phyloP scores from a whole-genome alignment of 2,329 filamentous ascomycete genomes.

The Neonectria sp. region DNA sequence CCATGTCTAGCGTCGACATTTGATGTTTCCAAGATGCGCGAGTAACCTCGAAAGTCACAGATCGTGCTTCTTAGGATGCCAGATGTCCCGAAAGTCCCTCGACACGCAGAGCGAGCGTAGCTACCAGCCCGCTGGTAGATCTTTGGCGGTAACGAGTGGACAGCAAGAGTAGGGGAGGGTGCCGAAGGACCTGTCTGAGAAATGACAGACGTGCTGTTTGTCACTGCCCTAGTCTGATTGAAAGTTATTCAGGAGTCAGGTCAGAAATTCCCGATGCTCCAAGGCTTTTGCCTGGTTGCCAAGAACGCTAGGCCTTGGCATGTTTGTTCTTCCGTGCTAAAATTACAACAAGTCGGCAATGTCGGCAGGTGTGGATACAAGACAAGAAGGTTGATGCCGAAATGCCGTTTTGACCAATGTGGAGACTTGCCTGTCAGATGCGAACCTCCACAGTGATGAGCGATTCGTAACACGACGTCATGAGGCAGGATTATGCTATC shows the following conservation, averaged over 20 bases:
- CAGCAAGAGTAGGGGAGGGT: background rate
- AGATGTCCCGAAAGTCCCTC: too few species aligned
- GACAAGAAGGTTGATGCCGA: slow-evolving; percentile 12
- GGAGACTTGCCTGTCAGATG: background rate
- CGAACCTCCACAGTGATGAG: background rate
- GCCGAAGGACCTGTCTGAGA: background rate
- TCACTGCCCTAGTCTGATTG: slow-evolving; percentile 21
- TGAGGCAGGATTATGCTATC: background rate
- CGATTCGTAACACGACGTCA: background rate
- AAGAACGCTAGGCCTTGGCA: slow-evolving; percentile 13
- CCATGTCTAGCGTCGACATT: background rate
- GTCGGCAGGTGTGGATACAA: slow-evolving; percentile 13
- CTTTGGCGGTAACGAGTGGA: background rate
- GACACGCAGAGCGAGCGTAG: too few species aligned
- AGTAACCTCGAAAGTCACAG: background rate
- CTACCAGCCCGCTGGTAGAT: background rate
- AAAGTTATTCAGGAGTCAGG: slow-evolving; percentile 5
- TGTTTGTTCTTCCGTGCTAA: background rate
- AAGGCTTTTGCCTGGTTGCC: slow-evolving; percentile 4
- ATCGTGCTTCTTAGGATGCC: background rate
- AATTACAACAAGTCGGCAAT: slow-evolving; percentile 14
- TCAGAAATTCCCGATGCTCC: background rate
- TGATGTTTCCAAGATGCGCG: background rate
- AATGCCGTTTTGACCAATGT: slow-evolving; percentile 22
- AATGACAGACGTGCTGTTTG: slow-evolving; percentile 6